These are phyloP conservation scores for Acacia concinna DNA, from an alignment of 331 rosid genomes.

Conservation along the genomic window DNA sequence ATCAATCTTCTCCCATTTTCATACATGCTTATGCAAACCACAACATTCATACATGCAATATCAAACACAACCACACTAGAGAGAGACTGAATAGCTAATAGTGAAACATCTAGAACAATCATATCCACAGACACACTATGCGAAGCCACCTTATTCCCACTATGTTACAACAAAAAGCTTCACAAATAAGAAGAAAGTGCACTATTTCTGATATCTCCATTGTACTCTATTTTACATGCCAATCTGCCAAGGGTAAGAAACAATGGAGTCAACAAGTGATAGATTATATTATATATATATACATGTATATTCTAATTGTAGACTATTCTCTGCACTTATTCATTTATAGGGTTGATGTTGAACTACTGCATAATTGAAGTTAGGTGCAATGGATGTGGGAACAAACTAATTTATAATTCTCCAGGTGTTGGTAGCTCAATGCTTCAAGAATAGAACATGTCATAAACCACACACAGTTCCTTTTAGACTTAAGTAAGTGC, in stretches of 20 bases:
- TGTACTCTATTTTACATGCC: background rate
- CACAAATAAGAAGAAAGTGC: background rate
- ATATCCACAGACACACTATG: background rate
- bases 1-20: background rate
- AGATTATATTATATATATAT: no score
- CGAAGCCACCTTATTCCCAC: background rate
- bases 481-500: background rate
- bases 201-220: background rate
- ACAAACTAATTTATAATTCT: background rate
- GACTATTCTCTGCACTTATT: background rate
- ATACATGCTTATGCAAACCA: background rate
- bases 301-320: background rate
- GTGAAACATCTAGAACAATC: background rate
- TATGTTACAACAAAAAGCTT: background rate
- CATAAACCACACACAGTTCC: background rate
- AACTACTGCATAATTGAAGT: background rate
- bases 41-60: background rate
- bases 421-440: background rate
- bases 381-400: background rate
- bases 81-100: background rate
- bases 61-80: background rate
- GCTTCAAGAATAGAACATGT: background rate
- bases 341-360: background rate
- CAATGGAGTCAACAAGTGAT: background rate
- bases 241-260: slow-evolving; percentile 1